Percentiles rank a stretch among this genome's conserved stretches.
Evolutionary conservation across 305 asterid genomes (phyloP).

Genomic region (Fraxinus ornus): DNA sequence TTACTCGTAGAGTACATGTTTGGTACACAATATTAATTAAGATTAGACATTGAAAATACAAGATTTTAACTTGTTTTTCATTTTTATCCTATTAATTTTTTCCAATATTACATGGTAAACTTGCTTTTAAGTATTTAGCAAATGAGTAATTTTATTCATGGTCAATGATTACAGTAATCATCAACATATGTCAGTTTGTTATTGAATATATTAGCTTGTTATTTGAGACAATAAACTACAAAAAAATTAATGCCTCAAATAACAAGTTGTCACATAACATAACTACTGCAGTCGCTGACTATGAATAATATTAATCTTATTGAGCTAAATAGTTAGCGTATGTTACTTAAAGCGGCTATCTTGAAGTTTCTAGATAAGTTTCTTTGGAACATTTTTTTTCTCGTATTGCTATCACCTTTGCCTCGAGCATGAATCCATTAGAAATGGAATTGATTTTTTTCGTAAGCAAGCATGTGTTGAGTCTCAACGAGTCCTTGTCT

Average conservation of each 20-base stretch:
- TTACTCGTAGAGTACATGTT: neutral
- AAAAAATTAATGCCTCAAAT: too few relatives aligned
- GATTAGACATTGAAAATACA: neutral
- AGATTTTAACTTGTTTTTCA: neutral
- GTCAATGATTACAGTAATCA: too few relatives aligned
- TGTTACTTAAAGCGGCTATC: slow-evolving; percentile 54
- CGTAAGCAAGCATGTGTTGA: slow-evolving; percentile 46
- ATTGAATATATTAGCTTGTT: too few relatives aligned
- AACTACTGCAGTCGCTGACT: too few relatives aligned
- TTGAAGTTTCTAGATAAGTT: slow-evolving; percentile 60
- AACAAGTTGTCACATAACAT: too few relatives aligned
- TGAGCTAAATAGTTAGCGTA: neutral
- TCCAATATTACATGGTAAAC: neutral
- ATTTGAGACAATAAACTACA: too few relatives aligned
- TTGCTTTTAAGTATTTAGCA: neutral
- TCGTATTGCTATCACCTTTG: slow-evolving; percentile 62
- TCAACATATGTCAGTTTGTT: too few relatives aligned
- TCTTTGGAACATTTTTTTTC: slow-evolving; percentile 73
- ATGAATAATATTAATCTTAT: too few relatives aligned
- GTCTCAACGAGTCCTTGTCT: slow-evolving; percentile 31
- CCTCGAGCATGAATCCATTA: slow-evolving; percentile 18
- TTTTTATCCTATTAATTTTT: neutral
- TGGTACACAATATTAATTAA: neutral
- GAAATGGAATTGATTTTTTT: too few relatives aligned
- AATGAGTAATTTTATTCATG: too few relatives aligned